Percentiles rank a stretch among this genome's conserved stretches.
phyloP scores from a whole-genome alignment of 805 yeast species.

The Ogataea neopini region DNA sequence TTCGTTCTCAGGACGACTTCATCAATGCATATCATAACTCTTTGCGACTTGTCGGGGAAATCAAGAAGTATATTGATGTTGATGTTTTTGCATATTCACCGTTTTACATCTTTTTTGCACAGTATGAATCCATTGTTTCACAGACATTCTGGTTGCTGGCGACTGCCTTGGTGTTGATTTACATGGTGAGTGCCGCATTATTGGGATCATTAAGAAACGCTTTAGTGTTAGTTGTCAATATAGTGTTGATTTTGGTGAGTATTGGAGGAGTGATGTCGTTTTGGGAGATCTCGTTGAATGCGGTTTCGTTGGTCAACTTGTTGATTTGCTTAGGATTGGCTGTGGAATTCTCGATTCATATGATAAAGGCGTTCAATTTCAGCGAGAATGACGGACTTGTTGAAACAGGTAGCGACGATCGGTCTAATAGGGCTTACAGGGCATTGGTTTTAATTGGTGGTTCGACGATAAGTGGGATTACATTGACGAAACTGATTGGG shows the following conservation, averaged over 20 bases:
- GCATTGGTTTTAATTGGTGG: conserved; percentile 84
- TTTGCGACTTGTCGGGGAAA: conserved; percentile 60
- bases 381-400: conserved; percentile 13
- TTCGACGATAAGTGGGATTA: conserved; percentile 87
- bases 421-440: conserved; percentile 43
- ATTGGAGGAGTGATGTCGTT: conserved; percentile 80
- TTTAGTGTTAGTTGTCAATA: conserved; percentile 53
- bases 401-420: conserved; percentile 14
- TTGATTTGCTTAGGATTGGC: conserved; percentile 92
- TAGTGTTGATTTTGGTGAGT: conserved; percentile 63
- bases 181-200: conserved; percentile 52
- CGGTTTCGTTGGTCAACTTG: conserved; percentile 84
- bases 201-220: conserved; percentile 71
- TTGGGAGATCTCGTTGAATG: conserved; percentile 79
- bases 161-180: conserved; percentile 52
- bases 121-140: conserved; percentile 67
- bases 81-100: conserved; percentile 88
- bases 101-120: conserved; percentile 90
- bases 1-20: conserved; percentile 81
- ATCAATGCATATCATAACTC: conserved; percentile 78
- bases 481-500: conserved; percentile 87
- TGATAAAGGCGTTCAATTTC: conserved; percentile 71
- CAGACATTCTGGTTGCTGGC: conserved; percentile 56
- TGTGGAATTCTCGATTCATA: conserved; percentile 90
- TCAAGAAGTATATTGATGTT: conserved; percentile 42